Percentiles rank a stretch among this genome's conserved stretches.
These are phyloP conservation scores for Phalaenopsis aphrodite DNA, from an alignment of 106 monocot species.

Conservation along the genomic window DNA sequence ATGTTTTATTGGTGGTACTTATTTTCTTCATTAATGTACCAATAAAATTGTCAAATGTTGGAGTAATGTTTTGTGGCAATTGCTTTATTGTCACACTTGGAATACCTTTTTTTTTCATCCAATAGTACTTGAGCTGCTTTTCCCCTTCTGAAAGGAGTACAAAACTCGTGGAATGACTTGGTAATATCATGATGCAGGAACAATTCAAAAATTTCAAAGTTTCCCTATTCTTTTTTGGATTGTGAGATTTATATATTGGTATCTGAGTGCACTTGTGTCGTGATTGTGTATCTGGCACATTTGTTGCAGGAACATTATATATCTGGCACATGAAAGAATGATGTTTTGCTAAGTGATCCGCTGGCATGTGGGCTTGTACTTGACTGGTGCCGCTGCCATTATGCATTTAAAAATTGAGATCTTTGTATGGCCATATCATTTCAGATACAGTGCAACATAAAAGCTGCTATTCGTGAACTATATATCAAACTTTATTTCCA, in stretches of 20 bases:
- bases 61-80: not conserved
- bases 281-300: not conserved
- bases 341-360: not conserved
- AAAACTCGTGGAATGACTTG: not conserved
- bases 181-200: not conserved
- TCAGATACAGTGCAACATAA: not conserved
- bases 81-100: not conserved
- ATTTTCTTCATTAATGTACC: not conserved
- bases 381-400: not conserved
- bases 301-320: too few species aligned
- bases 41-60: not conserved
- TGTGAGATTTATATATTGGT: not conserved
- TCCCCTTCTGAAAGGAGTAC: not conserved
- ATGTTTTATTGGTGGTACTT: not conserved
- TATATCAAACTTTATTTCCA: not conserved
- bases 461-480: not conserved
- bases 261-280: not conserved
- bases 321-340: not conserved
- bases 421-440: too few species aligned
- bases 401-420: not conserved
- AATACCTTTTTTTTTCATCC: not conserved
- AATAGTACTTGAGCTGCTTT: not conserved
- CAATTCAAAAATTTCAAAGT: not conserved
- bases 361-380: not conserved
- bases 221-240: not conserved